phyloP scores from a whole-genome alignment of 192 early-diverging fungal genomes.

The Rhizoclosmatium globosum region DNA sequence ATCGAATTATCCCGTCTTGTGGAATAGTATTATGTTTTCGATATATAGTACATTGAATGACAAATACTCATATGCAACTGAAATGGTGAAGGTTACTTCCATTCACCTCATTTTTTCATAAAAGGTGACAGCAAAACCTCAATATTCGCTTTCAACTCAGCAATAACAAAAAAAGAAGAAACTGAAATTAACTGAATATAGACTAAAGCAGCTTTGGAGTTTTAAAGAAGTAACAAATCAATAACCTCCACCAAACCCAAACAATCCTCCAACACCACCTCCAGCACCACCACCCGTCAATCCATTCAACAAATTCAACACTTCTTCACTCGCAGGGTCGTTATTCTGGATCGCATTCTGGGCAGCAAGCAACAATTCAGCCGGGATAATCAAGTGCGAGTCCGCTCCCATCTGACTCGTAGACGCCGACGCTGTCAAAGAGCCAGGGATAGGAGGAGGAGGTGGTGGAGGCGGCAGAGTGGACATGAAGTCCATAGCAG shows the following conservation, averaged over 20 bases:
- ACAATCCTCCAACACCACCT: not conserved
- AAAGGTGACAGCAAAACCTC: too few species aligned
- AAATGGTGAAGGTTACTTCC: too few species aligned
- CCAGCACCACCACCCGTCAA: not conserved
- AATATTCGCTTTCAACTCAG: too few species aligned
- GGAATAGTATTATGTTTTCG: too few species aligned
- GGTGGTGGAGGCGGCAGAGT: slow-evolving; percentile 7
- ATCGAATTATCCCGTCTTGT: too few species aligned
- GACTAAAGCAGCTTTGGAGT: too few species aligned
- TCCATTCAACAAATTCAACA: slow-evolving; percentile 27
- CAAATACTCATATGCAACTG: too few species aligned
- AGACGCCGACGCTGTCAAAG: not conserved
- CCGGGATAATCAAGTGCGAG: slow-evolving; percentile 12
- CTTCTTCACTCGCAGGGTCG: slow-evolving; percentile 22
- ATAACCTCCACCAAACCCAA: not conserved
- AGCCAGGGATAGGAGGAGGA: not conserved
- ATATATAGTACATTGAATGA: too few species aligned
- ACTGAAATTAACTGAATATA: too few species aligned
- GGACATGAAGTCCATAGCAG: not conserved
- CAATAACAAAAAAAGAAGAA: too few species aligned
- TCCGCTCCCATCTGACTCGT: not conserved
- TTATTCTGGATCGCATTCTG: slow-evolving; percentile 33
- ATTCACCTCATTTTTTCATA: too few species aligned
- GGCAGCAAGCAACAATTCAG: slow-evolving; percentile 31
- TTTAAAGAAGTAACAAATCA: too few species aligned